Percentiles rank a stretch among this genome's conserved stretches.
phyloP scores from a whole-genome alignment of 2,329 filamentous ascomycete species.

The Didymella exigua region DNA sequence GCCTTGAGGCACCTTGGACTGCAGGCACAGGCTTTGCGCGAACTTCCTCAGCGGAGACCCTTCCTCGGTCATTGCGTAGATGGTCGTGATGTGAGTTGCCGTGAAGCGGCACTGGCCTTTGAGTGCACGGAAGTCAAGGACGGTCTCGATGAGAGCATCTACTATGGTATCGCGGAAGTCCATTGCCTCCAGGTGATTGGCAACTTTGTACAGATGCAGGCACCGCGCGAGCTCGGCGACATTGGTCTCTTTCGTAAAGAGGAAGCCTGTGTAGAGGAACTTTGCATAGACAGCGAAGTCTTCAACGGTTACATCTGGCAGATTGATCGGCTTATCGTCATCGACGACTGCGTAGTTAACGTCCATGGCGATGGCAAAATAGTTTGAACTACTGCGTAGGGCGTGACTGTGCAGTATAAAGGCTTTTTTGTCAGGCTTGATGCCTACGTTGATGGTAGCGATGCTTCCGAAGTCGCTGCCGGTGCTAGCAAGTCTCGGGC shows the following conservation, averaged over 20 bases:
- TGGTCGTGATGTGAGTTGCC: not conserved
- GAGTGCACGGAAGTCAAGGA: constrained; percentile 3
- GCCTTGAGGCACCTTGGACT: constrained; percentile 1
- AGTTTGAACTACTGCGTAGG: constrained; percentile 2
- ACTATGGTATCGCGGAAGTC: constrained; percentile 11
- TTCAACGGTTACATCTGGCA: not conserved
- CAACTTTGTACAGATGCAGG: constrained; percentile 7
- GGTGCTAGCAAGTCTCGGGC: not conserved
- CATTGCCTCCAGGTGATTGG: constrained; percentile 2
- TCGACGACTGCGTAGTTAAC: not conserved
- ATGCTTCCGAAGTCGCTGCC: constrained; percentile 2
- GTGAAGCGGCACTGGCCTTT: constrained; percentile 9
- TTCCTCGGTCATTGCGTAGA: constrained; percentile 4
- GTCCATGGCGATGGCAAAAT: not conserved
- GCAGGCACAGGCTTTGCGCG: constrained; percentile 1
- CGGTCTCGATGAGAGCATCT: constrained; percentile 8
- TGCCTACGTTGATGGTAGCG: constrained; percentile 1
- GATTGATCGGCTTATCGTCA: not conserved
- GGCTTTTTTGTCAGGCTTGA: constrained; percentile 2
- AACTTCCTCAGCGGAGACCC: constrained; percentile 3
- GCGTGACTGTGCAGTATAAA: constrained; percentile 3
- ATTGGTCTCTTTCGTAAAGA: constrained; percentile 4
- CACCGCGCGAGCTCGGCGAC: not conserved
- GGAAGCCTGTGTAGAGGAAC: constrained; percentile 5
- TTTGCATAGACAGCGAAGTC: constrained; percentile 6